Percentiles rank a stretch among this genome's conserved stretches.
Evolutionary conservation across 106 monocot species (phyloP).

Genomic region (Alisma plantagoaquatica): DNA sequence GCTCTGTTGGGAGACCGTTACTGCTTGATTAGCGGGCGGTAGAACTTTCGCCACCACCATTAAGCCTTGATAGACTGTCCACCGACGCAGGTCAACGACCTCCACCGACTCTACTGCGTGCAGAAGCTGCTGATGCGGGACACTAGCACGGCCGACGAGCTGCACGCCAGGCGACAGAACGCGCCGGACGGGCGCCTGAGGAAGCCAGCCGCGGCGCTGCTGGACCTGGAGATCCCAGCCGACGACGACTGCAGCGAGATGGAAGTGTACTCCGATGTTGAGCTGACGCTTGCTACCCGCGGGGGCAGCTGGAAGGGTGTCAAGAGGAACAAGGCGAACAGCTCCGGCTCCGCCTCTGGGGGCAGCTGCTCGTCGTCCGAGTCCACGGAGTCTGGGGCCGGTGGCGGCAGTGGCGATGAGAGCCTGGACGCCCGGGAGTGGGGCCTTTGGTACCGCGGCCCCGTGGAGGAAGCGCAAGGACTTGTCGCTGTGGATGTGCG

Average conservation of each 20-base stretch:
- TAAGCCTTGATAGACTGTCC: too few relatives aligned
- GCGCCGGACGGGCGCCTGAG: neutral
- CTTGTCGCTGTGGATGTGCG: too few relatives aligned
- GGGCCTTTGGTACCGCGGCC: too few relatives aligned
- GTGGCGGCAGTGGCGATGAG: too few relatives aligned
- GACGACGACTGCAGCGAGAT: conserved; percentile 20
- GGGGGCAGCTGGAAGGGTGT: too few relatives aligned
- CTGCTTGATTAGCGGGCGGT: too few relatives aligned
- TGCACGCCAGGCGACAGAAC: neutral
- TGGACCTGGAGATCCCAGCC: conserved; percentile 8
- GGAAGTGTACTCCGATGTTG: conserved; percentile 16
- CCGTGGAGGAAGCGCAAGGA: too few relatives aligned
- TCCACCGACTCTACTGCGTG: conserved; percentile 53
- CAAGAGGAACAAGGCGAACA: conserved; percentile 30
- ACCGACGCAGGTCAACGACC: conserved; percentile 70
- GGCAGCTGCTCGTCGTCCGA: conserved; percentile 32
- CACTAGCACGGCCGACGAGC: conserved; percentile 18
- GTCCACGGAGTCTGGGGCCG: conserved; percentile 40
- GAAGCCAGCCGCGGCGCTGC: too few relatives aligned
- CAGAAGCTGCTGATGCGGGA: conserved; percentile 64
- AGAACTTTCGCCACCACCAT: too few relatives aligned
- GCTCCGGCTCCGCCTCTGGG: conserved; percentile 29
- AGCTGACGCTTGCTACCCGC: conserved; percentile 54
- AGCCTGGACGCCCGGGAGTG: conserved; percentile 13
- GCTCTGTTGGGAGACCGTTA: too few relatives aligned